Conservation (phyloP, 345 rosid genomes). For the Camelina hispida region DNA sequence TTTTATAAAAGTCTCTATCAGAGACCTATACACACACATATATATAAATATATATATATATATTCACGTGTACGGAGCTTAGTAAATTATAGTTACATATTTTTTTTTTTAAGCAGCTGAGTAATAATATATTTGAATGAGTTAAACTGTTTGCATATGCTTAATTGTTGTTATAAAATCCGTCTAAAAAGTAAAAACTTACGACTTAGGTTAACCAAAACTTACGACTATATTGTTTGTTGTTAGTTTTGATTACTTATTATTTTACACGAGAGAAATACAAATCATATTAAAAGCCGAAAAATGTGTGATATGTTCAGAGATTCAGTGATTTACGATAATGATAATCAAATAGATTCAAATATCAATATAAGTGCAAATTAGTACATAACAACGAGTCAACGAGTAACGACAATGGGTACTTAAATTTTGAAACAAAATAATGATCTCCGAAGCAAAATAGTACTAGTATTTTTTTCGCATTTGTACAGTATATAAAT, state of each 20-base stretch:
- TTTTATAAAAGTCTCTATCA: background rate
- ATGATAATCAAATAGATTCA: constrained; percentile 6
- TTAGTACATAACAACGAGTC: constrained; percentile 19
- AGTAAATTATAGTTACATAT: background rate
- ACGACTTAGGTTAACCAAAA: constrained; percentile 8
- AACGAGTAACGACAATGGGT: constrained; percentile 9
- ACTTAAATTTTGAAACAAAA: constrained; percentile 1
- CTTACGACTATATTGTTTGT: background rate
- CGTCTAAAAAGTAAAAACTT: background rate
- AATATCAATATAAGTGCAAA: background rate
- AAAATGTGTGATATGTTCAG: constrained; percentile 36
- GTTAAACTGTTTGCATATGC: background rate
- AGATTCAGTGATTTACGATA: constrained; percentile 39
- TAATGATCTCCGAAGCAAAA: background rate
- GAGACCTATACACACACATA: background rate
- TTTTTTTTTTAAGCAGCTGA: background rate
- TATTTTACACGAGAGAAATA: background rate
- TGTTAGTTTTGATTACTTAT: constrained; percentile 14
- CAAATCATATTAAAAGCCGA: constrained; percentile 28
- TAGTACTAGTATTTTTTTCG: too few relatives aligned
- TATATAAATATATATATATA: background rate
- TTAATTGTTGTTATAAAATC: background rate
- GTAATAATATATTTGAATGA: constrained; percentile 4
- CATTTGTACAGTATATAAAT: background rate
- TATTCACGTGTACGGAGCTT: constrained; percentile 10